Evolutionary conservation across 768 basidiomycete species (phyloP).

Genomic region (Tricholoma terreum): DNA sequence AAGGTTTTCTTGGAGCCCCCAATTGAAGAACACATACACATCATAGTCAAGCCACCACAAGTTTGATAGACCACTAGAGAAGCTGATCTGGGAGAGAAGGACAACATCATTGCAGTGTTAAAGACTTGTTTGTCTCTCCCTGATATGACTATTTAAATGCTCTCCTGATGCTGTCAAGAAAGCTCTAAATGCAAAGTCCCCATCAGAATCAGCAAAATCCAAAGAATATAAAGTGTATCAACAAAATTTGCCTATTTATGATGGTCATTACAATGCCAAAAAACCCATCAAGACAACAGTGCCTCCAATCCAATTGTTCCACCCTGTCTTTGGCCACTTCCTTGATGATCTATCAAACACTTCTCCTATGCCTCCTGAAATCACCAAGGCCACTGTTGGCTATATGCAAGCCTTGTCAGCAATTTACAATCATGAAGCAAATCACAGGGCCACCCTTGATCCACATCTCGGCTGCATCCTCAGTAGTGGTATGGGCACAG

Average conservation of each 20-base stretch:
- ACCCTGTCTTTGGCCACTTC: slow-evolving; percentile 10
- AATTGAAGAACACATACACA: background rate
- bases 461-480: too few species aligned
- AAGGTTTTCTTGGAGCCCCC: background rate
- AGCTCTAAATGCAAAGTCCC: background rate
- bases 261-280: slow-evolving; percentile 19
- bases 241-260: slow-evolving; percentile 13
- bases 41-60: too few species aligned
- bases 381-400: background rate
- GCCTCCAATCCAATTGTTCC: slow-evolving; percentile 24
- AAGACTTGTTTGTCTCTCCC: too few species aligned
- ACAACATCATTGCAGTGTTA: too few species aligned
- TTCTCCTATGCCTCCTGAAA: too few species aligned
- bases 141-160: too few species aligned
- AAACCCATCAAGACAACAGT: slow-evolving; percentile 12
- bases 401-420: background rate
- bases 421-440: background rate
- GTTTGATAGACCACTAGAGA: too few species aligned
- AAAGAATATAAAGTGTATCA: background rate
- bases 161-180: background rate
- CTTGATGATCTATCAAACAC: too few species aligned
- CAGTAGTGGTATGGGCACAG: too few species aligned
- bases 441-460: too few species aligned
- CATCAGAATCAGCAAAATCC: background rate
- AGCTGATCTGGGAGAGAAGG: too few species aligned